Evolutionary conservation across 768 basidiomycete genomes (phyloP).

Genomic region (Rhizopogon roseolus): DNA sequence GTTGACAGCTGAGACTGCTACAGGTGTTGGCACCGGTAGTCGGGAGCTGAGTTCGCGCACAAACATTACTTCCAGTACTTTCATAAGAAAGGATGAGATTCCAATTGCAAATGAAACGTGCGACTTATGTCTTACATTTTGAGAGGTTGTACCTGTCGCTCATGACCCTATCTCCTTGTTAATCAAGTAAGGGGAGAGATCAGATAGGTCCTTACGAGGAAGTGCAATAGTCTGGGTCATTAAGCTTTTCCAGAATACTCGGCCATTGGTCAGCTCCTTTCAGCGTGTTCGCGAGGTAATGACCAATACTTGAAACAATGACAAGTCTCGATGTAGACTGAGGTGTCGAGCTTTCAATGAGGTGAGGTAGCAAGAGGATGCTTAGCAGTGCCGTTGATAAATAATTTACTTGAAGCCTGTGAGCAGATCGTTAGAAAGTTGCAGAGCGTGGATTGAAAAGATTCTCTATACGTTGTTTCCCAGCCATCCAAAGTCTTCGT

Average conservation of each 20-base stretch:
- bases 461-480: slow-evolving; percentile 35
- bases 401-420: slow-evolving; percentile 31
- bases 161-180: slow-evolving; percentile 4
- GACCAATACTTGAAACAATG: slow-evolving; percentile 28
- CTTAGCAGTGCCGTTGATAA: slow-evolving; percentile 27
- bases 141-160: slow-evolving; percentile 17
- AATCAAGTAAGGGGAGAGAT: neutral
- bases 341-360: slow-evolving; percentile 18
- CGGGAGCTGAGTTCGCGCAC: slow-evolving; percentile 26
- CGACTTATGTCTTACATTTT: slow-evolving; percentile 15
- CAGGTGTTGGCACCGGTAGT: slow-evolving; percentile 13
- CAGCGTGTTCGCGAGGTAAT: slow-evolving; percentile 11
- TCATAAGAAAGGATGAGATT: neutral
- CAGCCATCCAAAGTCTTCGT: slow-evolving; percentile 39
- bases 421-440: neutral
- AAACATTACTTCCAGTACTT: slow-evolving; percentile 29
- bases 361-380: slow-evolving; percentile 29
- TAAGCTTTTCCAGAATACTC: slow-evolving; percentile 21
- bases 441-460: neutral
- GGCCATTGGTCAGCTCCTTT: slow-evolving; percentile 13
- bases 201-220: slow-evolving; percentile 9
- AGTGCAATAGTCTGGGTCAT: slow-evolving; percentile 17
- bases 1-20: slow-evolving; percentile 22
- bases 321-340: slow-evolving; percentile 22
- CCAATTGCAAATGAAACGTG: neutral